Evolutionary conservation across 106 monocot genomes (phyloP), one percentile per base, ranked within the genome.

Genomic region (Acanthochlamys bracteata): DNA sequence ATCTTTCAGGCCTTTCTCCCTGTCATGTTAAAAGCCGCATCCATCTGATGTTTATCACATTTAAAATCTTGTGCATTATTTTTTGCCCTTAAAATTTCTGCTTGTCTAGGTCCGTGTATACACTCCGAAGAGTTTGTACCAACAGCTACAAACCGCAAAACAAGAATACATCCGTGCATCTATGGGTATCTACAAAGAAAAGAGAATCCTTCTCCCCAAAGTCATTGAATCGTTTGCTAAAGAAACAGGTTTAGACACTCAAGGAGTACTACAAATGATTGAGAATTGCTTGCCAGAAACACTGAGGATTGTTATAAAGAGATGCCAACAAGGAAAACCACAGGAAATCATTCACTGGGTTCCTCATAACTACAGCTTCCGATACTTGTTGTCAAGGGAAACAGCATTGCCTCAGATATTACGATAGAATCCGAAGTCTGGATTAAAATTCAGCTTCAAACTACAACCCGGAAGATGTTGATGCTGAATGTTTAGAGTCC

Each of bases 281-380:
- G 78, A 75, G 41, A 42, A 49, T 0, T 74, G 78, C 69, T 78
- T 84, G 15, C 88, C 88, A 1, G 88, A 89, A 68, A 84, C 75
- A 25, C 61, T 84, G 11, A 39, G 73, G 10, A 76, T 75, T 72
- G 84, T 77, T 19, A 65, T 84, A 51, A 68, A 78, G 57, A 78
- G 81, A 69, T 89, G 88, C 59, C 84, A 81, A 26, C 83, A 59
- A 24, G 76, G 70, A 24, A 81, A 57, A 73, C 64, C 88, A 10
- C 81, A 74, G 42, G 83, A 78, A 66, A 70, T 81, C 73, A 67
- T 88, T 7, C 84, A 89, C 42, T 89, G 88, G 88, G 73, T 89
- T 7, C 84, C 80, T 68, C 67, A 81, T 57, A 81, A 78, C 57
- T 78, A 42, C 58, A 64, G 14, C 11, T 89, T 89, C 51, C 71